Base-by-base conservation (phyloP, 768 basidiomycete species). In the Pholiota molesta region DNA sequence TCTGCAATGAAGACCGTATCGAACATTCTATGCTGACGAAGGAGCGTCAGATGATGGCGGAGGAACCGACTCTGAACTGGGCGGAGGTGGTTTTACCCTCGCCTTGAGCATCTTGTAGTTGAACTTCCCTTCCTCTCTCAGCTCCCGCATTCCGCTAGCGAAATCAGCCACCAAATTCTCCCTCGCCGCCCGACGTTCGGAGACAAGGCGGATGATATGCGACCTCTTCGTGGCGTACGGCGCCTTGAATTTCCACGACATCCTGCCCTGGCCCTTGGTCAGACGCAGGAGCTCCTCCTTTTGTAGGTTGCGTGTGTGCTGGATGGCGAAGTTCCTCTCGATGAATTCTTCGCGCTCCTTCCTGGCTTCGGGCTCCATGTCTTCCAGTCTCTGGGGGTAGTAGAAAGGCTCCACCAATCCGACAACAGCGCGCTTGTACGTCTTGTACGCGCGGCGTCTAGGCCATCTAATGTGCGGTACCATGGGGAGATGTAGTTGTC, bases 381-480 rank as follows among this genome's bases (percentile, higher is more conserved):
- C 94, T 69, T 91, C 92, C 62, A 88, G 62, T 51, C 89, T 85
- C 57, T 84, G 85, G 0, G 95, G 95, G 72, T 95, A 97, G 78
- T 96, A 94, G 81, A 98, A 98, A 1, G 95, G 95, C 65, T 96
- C 89, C 26, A 90, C 86, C 59, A 98, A 83, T 29, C 95, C 95
- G 21, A 98, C 94, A 37, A 97, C 88, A 3, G 94, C 94, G 37
- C 93, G 90, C 72, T 98, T 98, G 79, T 94, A 96, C 21, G 88
- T 89, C 66, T 81, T 82, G 68, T 83, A 75, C 2, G 78, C 65
- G 55, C 78, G 73, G 53, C 70, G 75, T 55, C 60, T 59, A 53
- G 66, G 51, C 69, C 76, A 52, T 52, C 64, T 33, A 66, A 45
- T 72, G 74, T 52, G 83, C 68, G 47, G 59, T 68, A 68, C 69